Evolutionary conservation across 306 rosid genomes (phyloP).

Genomic region (Begonia peltatifolia): DNA sequence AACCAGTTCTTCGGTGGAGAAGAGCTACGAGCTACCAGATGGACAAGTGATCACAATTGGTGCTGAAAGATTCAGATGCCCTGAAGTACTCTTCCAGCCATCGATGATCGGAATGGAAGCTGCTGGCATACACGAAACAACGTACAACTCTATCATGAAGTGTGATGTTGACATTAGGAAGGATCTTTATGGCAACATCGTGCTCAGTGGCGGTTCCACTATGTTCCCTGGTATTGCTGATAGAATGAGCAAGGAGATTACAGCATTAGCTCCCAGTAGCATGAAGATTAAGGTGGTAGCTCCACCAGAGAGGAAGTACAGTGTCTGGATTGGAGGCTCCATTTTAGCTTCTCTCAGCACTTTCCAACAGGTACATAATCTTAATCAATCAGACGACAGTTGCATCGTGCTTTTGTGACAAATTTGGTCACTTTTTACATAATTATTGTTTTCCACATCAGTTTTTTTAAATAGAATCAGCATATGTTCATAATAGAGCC

Average conservation of each 20-base stretch:
- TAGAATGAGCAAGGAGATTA: constrained; percentile 92
- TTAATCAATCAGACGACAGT: neutral
- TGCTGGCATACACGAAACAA: constrained; percentile 88
- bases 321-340: constrained; percentile 99
- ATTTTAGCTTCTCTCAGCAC: constrained; percentile 97
- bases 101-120: constrained; percentile 99
- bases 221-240: constrained; percentile 99
- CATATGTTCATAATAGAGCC: too few species aligned
- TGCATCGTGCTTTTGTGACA: neutral
- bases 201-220: constrained; percentile 86
- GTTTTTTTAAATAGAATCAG: too few species aligned
- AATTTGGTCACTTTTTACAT: too few species aligned
- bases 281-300: constrained; percentile 96
- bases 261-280: constrained; percentile 94
- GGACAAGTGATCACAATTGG: constrained; percentile 96
- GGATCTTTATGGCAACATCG: constrained; percentile 90
- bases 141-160: constrained; percentile 94
- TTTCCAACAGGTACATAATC: constrained; percentile 79
- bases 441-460: too few species aligned
- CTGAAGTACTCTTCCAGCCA: constrained; percentile 97
- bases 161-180: constrained; percentile 91
- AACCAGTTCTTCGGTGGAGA: constrained; percentile 87
- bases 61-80: constrained; percentile 85
- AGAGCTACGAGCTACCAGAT: constrained; percentile 92
- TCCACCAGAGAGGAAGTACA: constrained; percentile 92